These are phyloP conservation scores for Suillus alpinus DNA, from an alignment of 768 basidiomycete species.

Conservation along the genomic window DNA sequence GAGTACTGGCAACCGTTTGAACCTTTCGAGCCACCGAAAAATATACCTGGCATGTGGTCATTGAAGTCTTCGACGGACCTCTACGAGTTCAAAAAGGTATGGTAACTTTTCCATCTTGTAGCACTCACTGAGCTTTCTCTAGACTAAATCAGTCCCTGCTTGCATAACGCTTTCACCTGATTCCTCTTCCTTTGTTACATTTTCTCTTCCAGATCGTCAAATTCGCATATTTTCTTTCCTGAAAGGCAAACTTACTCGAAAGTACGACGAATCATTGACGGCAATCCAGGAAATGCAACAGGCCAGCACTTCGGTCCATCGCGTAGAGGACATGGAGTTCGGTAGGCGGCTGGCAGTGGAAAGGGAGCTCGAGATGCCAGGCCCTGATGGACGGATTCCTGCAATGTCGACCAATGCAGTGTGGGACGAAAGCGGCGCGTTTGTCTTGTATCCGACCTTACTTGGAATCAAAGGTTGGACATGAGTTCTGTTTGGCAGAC, in stretches of 20 bases:
- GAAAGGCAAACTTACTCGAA: constrained; percentile 82
- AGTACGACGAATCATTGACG: constrained; percentile 90
- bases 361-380: constrained; percentile 83
- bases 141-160: constrained; percentile 91
- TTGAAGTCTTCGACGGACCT: constrained; percentile 91
- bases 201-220: constrained; percentile 91
- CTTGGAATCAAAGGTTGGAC: constrained; percentile 89
- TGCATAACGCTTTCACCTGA: constrained; percentile 91
- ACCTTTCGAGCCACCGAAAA: constrained; percentile 81
- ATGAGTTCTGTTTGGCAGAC: neutral
- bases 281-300: constrained; percentile 99
- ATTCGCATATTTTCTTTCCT: constrained; percentile 93
- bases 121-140: constrained; percentile 3
- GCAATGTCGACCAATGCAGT: constrained; percentile 84
- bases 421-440: constrained; percentile 98
- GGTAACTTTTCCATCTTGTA: constrained; percentile 6
- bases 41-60: constrained; percentile 78
- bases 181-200: constrained; percentile 85
- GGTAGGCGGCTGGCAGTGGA: constrained; percentile 93
- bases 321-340: constrained; percentile 98
- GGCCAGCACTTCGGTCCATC: constrained; percentile 88
- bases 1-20: constrained; percentile 95
- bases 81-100: constrained; percentile 97
- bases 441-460: constrained; percentile 89
- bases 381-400: constrained; percentile 66